A percentile compares a stretch with the other conserved stretches of the same genome.
These are phyloP conservation scores for Lentinus brumalis DNA, from an alignment of 768 basidiomycete genomes.

Conservation along the genomic window DNA sequence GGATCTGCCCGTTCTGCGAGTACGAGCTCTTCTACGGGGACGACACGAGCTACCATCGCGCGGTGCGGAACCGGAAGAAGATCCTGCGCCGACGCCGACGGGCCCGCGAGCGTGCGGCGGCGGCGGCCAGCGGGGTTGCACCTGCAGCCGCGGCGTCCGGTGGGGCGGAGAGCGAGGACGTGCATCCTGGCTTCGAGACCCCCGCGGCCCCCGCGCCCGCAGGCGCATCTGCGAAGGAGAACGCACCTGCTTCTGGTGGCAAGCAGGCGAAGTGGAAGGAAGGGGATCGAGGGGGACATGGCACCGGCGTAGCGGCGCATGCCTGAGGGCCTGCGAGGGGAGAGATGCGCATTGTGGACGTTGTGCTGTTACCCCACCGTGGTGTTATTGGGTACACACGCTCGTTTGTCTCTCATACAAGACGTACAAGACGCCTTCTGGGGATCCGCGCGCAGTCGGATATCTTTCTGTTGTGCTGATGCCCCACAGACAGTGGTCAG, in stretches of 20 bases:
- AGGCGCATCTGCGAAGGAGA: conserved; percentile 30
- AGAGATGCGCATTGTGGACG: too few species aligned
- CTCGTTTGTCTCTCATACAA: too few species aligned
- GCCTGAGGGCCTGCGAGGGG: too few species aligned
- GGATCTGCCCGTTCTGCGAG: conserved; percentile 95
- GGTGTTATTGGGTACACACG: too few species aligned
- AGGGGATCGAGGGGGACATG: conserved; percentile 11
- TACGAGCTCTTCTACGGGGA: conserved; percentile 92
- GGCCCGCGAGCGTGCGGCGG: conserved; percentile 68
- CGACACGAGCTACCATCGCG: conserved; percentile 61
- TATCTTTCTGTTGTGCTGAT: background rate
- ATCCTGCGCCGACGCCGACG: conserved; percentile 69
- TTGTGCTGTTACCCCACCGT: too few species aligned
- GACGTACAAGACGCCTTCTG: background rate
- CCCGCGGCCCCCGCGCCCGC: conserved; percentile 16
- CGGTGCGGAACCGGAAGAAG: conserved; percentile 74
- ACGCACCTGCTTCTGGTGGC: conserved; percentile 22
- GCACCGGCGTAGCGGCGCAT: too few species aligned
- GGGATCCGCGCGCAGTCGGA: background rate
- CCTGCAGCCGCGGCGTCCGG: conserved; percentile 30
- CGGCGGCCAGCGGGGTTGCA: conserved; percentile 49
- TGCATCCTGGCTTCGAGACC: conserved; percentile 10
- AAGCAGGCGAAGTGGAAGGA: conserved; percentile 27
- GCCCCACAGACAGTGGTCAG: too few species aligned
- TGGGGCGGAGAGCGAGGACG: conserved; percentile 29